Base-by-base conservation (phyloP, 2,329 filamentous ascomycete genomes). In the Claviceps capensis region DNA sequence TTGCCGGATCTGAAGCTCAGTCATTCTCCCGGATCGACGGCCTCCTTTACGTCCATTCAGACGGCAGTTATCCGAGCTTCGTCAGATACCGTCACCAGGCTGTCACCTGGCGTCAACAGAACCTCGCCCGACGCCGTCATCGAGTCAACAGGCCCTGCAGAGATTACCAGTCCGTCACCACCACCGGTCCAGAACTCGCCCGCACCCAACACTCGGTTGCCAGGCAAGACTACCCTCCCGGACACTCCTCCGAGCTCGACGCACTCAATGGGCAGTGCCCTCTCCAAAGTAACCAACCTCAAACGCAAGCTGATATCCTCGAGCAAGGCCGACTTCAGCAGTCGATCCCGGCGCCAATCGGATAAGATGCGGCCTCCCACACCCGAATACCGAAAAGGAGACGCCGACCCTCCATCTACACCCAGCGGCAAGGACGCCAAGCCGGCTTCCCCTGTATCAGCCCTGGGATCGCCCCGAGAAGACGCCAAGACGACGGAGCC, bases 1-100 rank as follows among this genome's bases (percentile, higher is more conserved):
- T 67, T 79, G 4, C 63, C 74, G 8, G 69, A 72, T 52, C 69
- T 79, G 49, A 74, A 73, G 54, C 65, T 79, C 51, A 60, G 70
- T 48, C 59, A 64, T 42, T 77, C 72, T 52, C 69, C 77, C 63
- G 74, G 75, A 40, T 78, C 75, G 19, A 77, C 75, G 4, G 70
- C 69, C 17, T 65, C 67, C 40, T 59, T 59, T 22, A 34, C 52
- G 13, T 47, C 57, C 43, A 50, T 53, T 19, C 45, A 50, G 37
- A 50, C 53, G 3, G 50, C 53, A 14, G 49, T 49, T 22, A 48
- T 51, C 34, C 40, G 48, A 44, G 52, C 45, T 17, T 22, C 41
- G 26, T 40, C 45, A 5, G 40, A 26, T 43, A 43, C 23, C 23
- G 41, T 6, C 19, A 37, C 34, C 14, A 34, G 30, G 11, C 30